Evolutionary conservation across 345 rosid species (phyloP).

Genomic region (Citrus cavaleriei): DNA sequence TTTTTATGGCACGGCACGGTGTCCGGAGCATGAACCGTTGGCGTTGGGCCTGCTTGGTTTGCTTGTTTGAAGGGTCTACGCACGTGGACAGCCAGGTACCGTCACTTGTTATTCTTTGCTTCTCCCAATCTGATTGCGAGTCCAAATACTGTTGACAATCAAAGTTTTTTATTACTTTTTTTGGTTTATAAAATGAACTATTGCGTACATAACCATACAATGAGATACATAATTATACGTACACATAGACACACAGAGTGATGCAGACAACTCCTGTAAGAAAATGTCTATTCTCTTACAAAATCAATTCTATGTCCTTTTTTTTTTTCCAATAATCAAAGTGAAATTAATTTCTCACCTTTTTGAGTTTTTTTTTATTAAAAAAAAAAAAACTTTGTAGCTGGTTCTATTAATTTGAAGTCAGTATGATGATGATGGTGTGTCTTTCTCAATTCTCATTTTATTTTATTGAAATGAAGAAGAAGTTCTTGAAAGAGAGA

Average conservation of each 20-base stretch:
- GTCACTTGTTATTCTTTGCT: constrained; percentile 20
- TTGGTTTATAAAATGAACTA: too few relatives aligned
- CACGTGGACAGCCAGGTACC: constrained; percentile 43
- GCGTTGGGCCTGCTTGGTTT: constrained; percentile 34
- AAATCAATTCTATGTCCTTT: constrained; percentile 26
- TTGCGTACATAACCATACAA: too few relatives aligned
- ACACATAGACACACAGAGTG: background rate
- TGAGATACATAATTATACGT: too few relatives aligned
- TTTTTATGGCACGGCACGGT: constrained; percentile 13
- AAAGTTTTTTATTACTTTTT: too few relatives aligned
- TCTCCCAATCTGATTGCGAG: background rate
- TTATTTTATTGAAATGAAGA: background rate
- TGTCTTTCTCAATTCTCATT: constrained; percentile 7
- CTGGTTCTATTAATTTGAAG: background rate
- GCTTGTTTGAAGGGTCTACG: constrained; percentile 38
- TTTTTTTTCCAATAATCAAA: constrained; percentile 7
- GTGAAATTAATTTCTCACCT: constrained; percentile 21
- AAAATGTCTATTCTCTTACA: constrained; percentile 42
- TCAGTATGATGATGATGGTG: background rate
- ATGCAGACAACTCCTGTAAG: constrained; percentile 24
- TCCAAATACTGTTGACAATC: background rate
- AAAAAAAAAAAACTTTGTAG: background rate
- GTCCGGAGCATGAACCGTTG: constrained; percentile 32
- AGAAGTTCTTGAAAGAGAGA: background rate
- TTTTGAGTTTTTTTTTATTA: background rate